Evolutionary conservation across 192 early-diverging fungal genomes (phyloP), one percentile per base, ranked within the genome.

Genomic region (Backusella macrospora): DNA sequence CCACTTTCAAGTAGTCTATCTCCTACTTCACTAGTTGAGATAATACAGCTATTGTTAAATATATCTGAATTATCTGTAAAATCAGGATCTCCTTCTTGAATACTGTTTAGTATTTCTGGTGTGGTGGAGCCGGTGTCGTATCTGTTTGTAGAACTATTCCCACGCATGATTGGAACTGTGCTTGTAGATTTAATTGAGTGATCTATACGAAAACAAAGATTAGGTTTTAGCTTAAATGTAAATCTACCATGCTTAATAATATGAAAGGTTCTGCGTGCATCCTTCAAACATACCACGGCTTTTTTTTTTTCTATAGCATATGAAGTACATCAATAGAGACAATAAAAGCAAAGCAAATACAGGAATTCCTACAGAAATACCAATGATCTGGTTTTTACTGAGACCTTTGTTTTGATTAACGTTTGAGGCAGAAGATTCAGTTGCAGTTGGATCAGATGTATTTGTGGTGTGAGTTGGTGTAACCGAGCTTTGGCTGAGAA

Each of bases 21-120:
- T 26, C 21, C 21, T 5, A 2, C 52, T 21, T 59, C 52, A 26
- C 0, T 23, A 26, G 52, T 26, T 59, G 9, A 21, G 26, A 59
- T 59, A 3, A 13, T 6, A 9, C 52, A 59, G 10, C 18, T 59
- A 10, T 13, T 59, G 26, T 59, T 59, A 59, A 59, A 59, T 59
- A 59, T 26, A 26, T 10, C 26, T 59, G 21, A 7, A 21, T 10
- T 13, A 13, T 26, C 52, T 26, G 52, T 23, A 59, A 59, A 59
- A 59, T 59, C 52, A 59, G 52, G 52, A 23, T 59, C 52, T 4
- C 52, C 52, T 59, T 59, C 52, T 59, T 59, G 21, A 59, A 12
- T 26, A 23, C 4, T 26, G 18, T 9, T 59, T 59, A 59, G 52
- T 59, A 23, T 23, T 26, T 23, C 52, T 3, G 4, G 7, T 59